Evolutionary conservation across 768 basidiomycete species (phyloP), one percentile per base, ranked within the genome.

Genomic region (Ramaria rubella): DNA sequence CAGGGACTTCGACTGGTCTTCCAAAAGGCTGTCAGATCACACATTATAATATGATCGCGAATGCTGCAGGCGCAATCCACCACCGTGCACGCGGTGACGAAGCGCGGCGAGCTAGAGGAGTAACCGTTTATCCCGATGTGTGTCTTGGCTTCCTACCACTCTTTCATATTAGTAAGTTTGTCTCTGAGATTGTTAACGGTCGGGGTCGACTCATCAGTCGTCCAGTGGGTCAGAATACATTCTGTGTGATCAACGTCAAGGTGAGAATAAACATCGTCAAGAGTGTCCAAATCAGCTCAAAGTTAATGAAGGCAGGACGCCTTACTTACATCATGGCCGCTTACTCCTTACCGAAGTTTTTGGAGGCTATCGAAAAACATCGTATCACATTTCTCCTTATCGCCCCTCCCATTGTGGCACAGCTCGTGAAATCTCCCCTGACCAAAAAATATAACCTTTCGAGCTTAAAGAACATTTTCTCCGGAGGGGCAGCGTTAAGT

Each of bases 401-500:
- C 30, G 69, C 68, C 0, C 75, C 75, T 1, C 75, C 75, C 2
- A 68, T 75, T 33, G 63, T 71, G 1, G 67, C 74, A 33, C 63
- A 64, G 6, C 62, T 76, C 34, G 64, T 70, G 5, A 68, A 72
- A 57, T 65, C 66, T 8, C 67, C 66, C 1, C 52, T 71, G 8
- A 65, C 73, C 6, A 61, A 64, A 52, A 60, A 69, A 44, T 72
- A 67, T 63, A 68, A 73, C 61, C 62, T 75, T 8, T 60, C 64
- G 2, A 63, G 63, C n/a, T 57, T 74, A 29, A 36, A 65, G 34
- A 68, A 69, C 23, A 52, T 73, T 15, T 59, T 69, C 45, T 67
- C 62, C 24, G 73, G 71, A 26, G 75, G 73, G 2, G 75, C 75
- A 11, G 72, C 73, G 0, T 61, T 74, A 2, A 65, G 66, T n/a